Evolutionary conservation across 2,329 filamentous ascomycete genomes (phyloP).

Genomic region (Colletotrichum somersetense): DNA sequence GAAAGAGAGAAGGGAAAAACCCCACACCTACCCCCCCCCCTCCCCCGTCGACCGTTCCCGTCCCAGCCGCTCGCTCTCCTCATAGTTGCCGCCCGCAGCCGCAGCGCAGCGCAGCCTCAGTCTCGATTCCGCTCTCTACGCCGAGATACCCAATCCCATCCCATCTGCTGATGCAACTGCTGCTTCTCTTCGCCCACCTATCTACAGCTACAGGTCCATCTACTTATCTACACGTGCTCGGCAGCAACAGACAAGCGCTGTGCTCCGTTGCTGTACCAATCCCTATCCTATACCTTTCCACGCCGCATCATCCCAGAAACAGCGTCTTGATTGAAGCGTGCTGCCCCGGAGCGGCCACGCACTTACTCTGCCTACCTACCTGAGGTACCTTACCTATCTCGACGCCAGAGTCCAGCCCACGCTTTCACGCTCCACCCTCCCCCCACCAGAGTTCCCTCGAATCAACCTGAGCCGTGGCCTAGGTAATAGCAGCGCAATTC

Average conservation of each 20-base stretch:
- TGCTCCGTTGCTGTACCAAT: not conserved
- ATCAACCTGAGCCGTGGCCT: not conserved
- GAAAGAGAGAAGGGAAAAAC: not conserved
- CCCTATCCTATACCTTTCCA: not conserved
- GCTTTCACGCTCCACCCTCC: conserved; percentile 19
- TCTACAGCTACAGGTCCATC: too few species aligned
- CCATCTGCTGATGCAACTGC: too few species aligned
- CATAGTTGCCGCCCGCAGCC: not conserved
- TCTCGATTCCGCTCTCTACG: not conserved
- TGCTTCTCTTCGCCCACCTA: not conserved
- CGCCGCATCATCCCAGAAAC: conserved; percentile 34
- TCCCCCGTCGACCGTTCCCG: not conserved
- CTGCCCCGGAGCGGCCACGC: not conserved
- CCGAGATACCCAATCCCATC: not conserved
- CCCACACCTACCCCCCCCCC: not conserved
- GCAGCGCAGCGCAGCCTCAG: not conserved
- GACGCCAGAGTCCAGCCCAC: conserved; percentile 3
- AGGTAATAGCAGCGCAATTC: conserved; percentile 21
- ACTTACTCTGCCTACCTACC: not conserved
- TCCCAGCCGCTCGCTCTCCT: not conserved
- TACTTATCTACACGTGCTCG: not conserved
- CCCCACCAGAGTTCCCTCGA: not conserved
- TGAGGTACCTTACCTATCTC: not conserved
- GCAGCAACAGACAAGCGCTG: not conserved
- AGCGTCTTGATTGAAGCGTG: conserved; percentile 9